phyloP scores from a whole-genome alignment of 2,329 filamentous ascomycete genomes.

The Drechslerella dactyloides region DNA sequence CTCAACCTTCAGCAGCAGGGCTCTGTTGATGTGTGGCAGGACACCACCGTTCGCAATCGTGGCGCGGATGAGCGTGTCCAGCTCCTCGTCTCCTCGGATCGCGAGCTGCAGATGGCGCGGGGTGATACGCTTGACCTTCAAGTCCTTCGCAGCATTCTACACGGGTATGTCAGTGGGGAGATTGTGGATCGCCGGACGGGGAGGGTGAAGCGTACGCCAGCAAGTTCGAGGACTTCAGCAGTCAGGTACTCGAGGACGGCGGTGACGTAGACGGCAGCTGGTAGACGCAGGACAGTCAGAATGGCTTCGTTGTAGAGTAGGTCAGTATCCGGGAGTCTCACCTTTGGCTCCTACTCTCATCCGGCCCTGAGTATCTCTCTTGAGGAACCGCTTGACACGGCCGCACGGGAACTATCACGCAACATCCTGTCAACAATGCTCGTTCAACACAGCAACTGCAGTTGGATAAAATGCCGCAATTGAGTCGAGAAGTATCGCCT shows the following conservation, averaged over 20 bases:
- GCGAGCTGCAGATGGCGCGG: constrained; percentile 96
- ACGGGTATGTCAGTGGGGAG: background rate
- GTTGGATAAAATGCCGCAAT: constrained; percentile 5
- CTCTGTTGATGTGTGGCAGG: constrained; percentile 97
- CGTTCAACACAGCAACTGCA: constrained; percentile 8
- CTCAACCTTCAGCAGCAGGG: constrained; percentile 91
- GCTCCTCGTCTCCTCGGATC: constrained; percentile 96
- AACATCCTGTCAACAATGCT: constrained; percentile 22
- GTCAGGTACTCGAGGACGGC: constrained; percentile 98
- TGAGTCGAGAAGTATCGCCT: constrained; percentile 5
- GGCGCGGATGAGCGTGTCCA: constrained; percentile 94
- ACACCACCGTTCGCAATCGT: constrained; percentile 99
- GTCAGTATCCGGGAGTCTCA: constrained; percentile 6
- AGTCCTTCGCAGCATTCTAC: constrained; percentile 95
- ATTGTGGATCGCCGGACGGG: constrained; percentile 50
- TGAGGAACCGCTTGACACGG: constrained; percentile 99
- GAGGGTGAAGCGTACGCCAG: constrained; percentile 68
- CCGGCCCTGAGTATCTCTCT: constrained; percentile 84
- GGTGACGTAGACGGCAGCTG: constrained; percentile 93
- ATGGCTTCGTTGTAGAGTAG: background rate
- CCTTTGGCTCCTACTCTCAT: constrained; percentile 76
- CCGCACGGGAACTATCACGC: constrained; percentile 88
- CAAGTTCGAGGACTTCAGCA: constrained; percentile 95
- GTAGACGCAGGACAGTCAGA: constrained; percentile 32
- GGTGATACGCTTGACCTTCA: constrained; percentile 99